Evolutionary conservation across 192 early-diverging fungal genomes (phyloP).

Genomic region (Coemansia sp.): DNA sequence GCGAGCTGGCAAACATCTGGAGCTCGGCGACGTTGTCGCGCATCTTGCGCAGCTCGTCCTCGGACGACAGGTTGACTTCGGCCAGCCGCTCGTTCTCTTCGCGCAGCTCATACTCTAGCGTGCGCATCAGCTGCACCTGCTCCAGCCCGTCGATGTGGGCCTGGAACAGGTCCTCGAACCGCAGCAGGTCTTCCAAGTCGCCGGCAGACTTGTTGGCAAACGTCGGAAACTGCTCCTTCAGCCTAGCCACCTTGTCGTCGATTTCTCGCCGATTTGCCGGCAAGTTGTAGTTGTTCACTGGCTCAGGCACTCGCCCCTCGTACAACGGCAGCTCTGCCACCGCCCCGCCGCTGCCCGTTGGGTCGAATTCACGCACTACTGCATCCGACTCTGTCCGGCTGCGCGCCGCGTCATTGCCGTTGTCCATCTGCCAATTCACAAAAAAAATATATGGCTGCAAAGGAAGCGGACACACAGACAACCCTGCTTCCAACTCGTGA

Average conservation of each 20-base stretch:
- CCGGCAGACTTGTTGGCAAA: slow-evolving; percentile 52
- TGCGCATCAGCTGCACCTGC: slow-evolving; percentile 49
- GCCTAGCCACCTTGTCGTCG: slow-evolving; percentile 19
- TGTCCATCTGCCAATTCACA: not conserved
- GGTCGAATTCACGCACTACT: slow-evolving; percentile 25
- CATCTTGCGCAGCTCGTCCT: slow-evolving; percentile 39
- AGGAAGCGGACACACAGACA: not conserved
- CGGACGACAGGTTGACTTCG: slow-evolving; percentile 37
- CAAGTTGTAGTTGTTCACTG: slow-evolving; percentile 49
- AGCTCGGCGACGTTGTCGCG: slow-evolving; percentile 43
- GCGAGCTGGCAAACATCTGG: slow-evolving; percentile 46
- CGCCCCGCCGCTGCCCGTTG: not conserved
- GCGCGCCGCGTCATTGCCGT: not conserved
- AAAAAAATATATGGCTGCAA: slow-evolving; percentile 1
- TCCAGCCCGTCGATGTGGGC: slow-evolving; percentile 50
- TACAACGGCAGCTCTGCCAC: slow-evolving; percentile 11
- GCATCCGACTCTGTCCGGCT: slow-evolving; percentile 2
- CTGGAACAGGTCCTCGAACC: slow-evolving; percentile 49
- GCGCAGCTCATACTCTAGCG: slow-evolving; percentile 44
- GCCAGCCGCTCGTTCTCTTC: slow-evolving; percentile 47
- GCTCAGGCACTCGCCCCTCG: slow-evolving; percentile 36
- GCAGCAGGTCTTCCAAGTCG: slow-evolving; percentile 45
- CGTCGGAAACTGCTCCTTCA: slow-evolving; percentile 44
- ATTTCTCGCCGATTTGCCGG: slow-evolving; percentile 12
- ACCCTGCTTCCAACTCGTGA: too few species aligned